Conservation (phyloP, 1,284 basidiomycete species). For the Ganoderma sp. region DNA sequence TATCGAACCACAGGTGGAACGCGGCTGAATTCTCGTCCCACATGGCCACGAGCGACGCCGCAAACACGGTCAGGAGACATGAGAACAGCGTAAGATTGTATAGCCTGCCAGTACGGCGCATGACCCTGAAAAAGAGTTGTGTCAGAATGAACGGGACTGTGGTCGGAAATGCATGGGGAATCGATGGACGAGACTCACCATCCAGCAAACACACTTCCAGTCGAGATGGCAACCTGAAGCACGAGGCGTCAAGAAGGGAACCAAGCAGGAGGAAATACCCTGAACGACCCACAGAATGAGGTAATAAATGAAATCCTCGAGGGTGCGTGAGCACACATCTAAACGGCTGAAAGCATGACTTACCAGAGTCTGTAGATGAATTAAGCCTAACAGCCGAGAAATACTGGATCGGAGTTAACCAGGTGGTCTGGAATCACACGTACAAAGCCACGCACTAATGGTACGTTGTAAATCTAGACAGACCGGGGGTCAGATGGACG, state of each 20-base stretch:
- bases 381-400: conserved; percentile 85
- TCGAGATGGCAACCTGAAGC: conserved; percentile 70
- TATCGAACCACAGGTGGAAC: conserved; percentile 77
- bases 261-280: conserved; percentile 11
- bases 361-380: conserved; percentile 75
- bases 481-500: conserved; percentile 17
- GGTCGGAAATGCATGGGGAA: conserved; percentile 18
- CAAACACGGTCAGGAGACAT: conserved; percentile 56
- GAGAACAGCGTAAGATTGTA: conserved; percentile 74
- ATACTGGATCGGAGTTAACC: conserved; percentile 51
- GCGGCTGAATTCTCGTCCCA: conserved; percentile 70
- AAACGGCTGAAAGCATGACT: conserved; percentile 32
- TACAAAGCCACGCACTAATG: conserved; percentile 57
- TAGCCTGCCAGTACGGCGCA: conserved; percentile 83
- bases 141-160: conserved; percentile 15
- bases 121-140: conserved; percentile 57
- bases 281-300: conserved; percentile 72
- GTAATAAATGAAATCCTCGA: conserved; percentile 78
- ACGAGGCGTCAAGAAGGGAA: conserved; percentile 25
- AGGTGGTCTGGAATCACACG: conserved; percentile 4
- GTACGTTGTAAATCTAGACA: conserved; percentile 81
- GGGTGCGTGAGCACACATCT: conserved; percentile 23
- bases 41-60: conserved; percentile 60
- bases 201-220: conserved; percentile 84
- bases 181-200: conserved; percentile 55